Conservation (phyloP, 306 rosid genomes). For the Begonia loranthoides region DNA sequence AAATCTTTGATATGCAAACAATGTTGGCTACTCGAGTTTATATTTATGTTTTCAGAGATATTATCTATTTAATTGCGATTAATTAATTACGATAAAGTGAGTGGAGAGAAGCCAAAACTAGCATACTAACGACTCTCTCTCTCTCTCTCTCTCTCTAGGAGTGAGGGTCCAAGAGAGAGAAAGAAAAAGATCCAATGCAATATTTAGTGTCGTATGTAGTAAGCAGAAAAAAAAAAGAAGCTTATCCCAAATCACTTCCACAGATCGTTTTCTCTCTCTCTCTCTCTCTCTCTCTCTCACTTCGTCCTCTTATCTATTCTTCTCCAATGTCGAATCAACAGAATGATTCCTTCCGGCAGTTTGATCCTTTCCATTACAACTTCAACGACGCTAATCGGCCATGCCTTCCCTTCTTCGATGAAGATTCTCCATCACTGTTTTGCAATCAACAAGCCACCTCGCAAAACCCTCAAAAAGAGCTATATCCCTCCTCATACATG, state of each 20-base stretch:
- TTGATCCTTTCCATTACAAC: slow-evolving; percentile 48
- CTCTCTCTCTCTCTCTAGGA: slow-evolving; percentile 12
- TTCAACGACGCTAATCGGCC: slow-evolving; percentile 28
- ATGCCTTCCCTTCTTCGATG: slow-evolving; percentile 27
- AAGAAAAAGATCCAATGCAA: not conserved
- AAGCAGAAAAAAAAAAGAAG: no score
- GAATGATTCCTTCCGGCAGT: slow-evolving; percentile 15
- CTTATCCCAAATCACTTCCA: no score
- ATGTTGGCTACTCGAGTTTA: no score
- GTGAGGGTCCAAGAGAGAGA: not conserved
- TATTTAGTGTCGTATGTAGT: not conserved
- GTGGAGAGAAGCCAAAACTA: slow-evolving; percentile 18
- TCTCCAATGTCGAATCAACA: slow-evolving; percentile 35
- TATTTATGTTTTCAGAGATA: no score
- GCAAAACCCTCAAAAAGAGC: slow-evolving; percentile 23
- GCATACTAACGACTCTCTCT: slow-evolving; percentile 3
- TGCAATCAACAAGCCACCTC: slow-evolving; percentile 5
- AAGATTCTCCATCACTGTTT: slow-evolving; percentile 11
- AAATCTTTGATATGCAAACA: no score
- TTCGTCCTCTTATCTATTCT: not conserved
- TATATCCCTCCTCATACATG: slow-evolving; percentile 24
- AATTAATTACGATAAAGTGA: slow-evolving; percentile 3
- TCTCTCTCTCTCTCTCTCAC: not conserved
- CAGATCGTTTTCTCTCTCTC: not conserved
- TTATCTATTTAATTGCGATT: not conserved